Base-by-base conservation (phyloP, 1,284 basidiomycete species). In the Sporisorium graminicola region DNA sequence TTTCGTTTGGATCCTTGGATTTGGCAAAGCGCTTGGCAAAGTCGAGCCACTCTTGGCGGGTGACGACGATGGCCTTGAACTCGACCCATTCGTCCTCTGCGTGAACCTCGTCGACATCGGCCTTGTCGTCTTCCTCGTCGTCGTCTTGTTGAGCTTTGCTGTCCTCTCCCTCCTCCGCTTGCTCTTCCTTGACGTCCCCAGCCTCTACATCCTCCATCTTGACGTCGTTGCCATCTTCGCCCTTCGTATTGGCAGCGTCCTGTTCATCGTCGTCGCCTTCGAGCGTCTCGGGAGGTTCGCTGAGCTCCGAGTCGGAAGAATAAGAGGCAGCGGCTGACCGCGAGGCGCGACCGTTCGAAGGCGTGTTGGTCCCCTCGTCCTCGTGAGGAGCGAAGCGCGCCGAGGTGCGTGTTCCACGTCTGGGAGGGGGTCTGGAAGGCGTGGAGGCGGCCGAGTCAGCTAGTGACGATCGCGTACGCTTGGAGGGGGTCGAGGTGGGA, bases 1-100 rank as follows among this genome's bases (percentile, higher is more conserved):
- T 92, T 86, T 95, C 94, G 47, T 90, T 87, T 69, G 92, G 92
- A 84, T 95, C 91, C 7, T 90, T 91, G 3, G 91, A 90, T 47
- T 90, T 90, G 78, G 90, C 90, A 80, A 94, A 95, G 33, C 87
- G 90, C 35, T 90, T 89, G 14, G 90, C 88, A 57, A 95, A 89
- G 46, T 88, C 88, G 74, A 93, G 90, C 94, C 94, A 85, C 22
- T 84, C 82, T 18, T 69, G 55, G 8, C 74, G 87, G n/a, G 92
- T 92, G 16, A 91, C 89, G 79, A 92, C 93, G 71, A 95, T 89
- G 92, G 69, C 89, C 89, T 84, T 80, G 46, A 79, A 84, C 51
- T 84, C 82, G 61, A 83, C 76, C 66, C 82, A 80, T 29, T 67
- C 71, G 56, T 87, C 86, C 63, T 83, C 81, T 10, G 76, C 70